A percentile compares a stretch with the other conserved stretches of the same genome.
phyloP scores from a whole-genome alignment of 768 basidiomycete genomes.

The Ramaria rubella region DNA sequence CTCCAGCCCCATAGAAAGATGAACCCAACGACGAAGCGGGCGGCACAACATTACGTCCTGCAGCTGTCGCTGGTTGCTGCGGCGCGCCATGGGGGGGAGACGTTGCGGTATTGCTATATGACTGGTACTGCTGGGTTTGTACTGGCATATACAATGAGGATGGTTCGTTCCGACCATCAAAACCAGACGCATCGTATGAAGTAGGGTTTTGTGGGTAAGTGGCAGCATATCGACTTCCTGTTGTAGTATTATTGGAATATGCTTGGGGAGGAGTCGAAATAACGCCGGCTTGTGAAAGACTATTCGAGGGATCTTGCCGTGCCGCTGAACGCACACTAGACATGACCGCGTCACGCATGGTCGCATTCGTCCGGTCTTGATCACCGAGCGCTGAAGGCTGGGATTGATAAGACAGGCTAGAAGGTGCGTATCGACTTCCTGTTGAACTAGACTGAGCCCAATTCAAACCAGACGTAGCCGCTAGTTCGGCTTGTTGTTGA shows the following conservation, averaged over 20 bases:
- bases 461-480: conserved; percentile 52
- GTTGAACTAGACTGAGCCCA: conserved; percentile 37
- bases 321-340: conserved; percentile 68
- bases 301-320: conserved; percentile 37
- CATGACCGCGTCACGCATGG: conserved; percentile 58
- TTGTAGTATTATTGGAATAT: conserved; percentile 47
- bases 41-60: conserved; percentile 42
- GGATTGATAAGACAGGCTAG: conserved; percentile 59
- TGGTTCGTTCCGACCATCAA: conserved; percentile 1
- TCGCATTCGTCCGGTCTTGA: conserved; percentile 41
- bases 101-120: conserved; percentile 40
- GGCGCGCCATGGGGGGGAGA: conserved; percentile 22
- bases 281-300: conserved; percentile 34
- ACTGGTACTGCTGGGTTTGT: conserved; percentile 73
- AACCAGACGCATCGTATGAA: conserved; percentile 10
- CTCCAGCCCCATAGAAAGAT: conserved; percentile 66
- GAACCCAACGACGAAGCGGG: conserved; percentile 47
- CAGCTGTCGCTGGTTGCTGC: conserved; percentile 9
- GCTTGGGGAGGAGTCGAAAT: conserved; percentile 75
- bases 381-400: conserved; percentile 60
- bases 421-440: conserved; percentile 49
- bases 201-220: conserved; percentile 39
- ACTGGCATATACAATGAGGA: conserved; percentile 68
- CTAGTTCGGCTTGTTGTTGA: conserved; percentile 89
- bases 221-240: conserved; percentile 55